These are phyloP conservation scores for Verticillium isaacii DNA, from an alignment of 2,329 filamentous ascomycete species.

Conservation along the genomic window DNA sequence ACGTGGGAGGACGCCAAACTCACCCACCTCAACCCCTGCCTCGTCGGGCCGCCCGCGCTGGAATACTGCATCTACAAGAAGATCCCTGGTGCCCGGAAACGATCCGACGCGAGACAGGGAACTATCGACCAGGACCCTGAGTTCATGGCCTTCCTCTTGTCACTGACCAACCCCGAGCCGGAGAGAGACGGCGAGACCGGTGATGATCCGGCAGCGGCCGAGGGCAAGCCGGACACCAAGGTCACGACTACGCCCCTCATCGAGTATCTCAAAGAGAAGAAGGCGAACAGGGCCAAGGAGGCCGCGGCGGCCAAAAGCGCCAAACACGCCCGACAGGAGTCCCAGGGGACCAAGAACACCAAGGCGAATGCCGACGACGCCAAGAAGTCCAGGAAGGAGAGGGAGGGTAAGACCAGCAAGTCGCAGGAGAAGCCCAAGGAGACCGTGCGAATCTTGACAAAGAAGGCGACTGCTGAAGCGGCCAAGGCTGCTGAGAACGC, in stretches of 20 bases:
- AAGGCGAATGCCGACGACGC: constrained; percentile 35
- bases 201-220: constrained; percentile 42
- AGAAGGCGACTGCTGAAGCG: constrained; percentile 48
- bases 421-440: constrained; percentile 48
- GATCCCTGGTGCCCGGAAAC: constrained; percentile 67
- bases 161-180: constrained; percentile 65
- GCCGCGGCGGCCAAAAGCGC: constrained; percentile 45
- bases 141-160: constrained; percentile 89
- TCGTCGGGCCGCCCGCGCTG: constrained; percentile 73
- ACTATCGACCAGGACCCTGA: constrained; percentile 96
- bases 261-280: constrained; percentile 87
- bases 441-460: constrained; percentile 59
- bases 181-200: constrained; percentile 41
- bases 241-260: constrained; percentile 83
- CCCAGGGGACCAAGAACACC: constrained; percentile 44
- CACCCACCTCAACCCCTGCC: constrained; percentile 63
- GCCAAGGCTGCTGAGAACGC: constrained; percentile 40
- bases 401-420: constrained; percentile 49
- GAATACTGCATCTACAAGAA: constrained; percentile 84
- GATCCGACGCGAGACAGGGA: constrained; percentile 80
- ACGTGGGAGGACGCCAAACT: constrained; percentile 80
- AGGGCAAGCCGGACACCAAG: constrained; percentile 50
- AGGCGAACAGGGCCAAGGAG: constrained; percentile 67
- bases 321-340: constrained; percentile 54
- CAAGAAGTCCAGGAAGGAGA: constrained; percentile 62